These are phyloP conservation scores for Rhizoclosmatium sp. DNA, from an alignment of 192 early-diverging fungal genomes.

Conservation along the genomic window DNA sequence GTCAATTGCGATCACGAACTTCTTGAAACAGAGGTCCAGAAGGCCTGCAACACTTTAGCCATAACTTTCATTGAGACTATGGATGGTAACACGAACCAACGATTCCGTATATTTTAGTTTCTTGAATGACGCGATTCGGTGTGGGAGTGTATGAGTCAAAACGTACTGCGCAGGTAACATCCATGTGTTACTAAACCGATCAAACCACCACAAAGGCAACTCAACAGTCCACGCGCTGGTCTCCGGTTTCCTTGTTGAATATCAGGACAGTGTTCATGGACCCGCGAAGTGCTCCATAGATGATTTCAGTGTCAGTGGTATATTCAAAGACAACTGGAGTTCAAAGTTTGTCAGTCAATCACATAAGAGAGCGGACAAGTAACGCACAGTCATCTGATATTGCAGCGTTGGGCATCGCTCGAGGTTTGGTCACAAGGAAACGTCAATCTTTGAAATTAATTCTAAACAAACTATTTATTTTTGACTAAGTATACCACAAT, in stretches of 20 bases:
- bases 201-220: too few species aligned
- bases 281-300: slow-evolving; percentile 11
- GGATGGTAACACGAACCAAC: slow-evolving; percentile 14
- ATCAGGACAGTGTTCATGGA: slow-evolving; percentile 4
- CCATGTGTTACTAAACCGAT: too few species aligned
- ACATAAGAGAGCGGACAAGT: neutral
- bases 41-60: neutral
- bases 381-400: neutral
- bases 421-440: neutral
- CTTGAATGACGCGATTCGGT: neutral
- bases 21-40: slow-evolving; percentile 29
- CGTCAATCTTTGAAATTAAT: neutral
- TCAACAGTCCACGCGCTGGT: neutral
- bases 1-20: slow-evolving; percentile 17
- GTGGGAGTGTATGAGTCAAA: slow-evolving; percentile 17
- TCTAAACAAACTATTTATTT: neutral
- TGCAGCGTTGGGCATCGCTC: neutral
- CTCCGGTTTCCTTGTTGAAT: slow-evolving; percentile 21
- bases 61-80: neutral
- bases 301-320: slow-evolving; percentile 8
- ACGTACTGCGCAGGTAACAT: neutral
- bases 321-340: slow-evolving; percentile 12
- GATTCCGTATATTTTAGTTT: slow-evolving; percentile 21
- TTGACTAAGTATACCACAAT: neutral
- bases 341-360: neutral